A percentile compares a stretch with the other conserved stretches of the same genome.
These are phyloP conservation scores for Sabuloglossum arenarium DNA, from an alignment of 495 filamentous ascomycete genomes.

Conservation along the genomic window DNA sequence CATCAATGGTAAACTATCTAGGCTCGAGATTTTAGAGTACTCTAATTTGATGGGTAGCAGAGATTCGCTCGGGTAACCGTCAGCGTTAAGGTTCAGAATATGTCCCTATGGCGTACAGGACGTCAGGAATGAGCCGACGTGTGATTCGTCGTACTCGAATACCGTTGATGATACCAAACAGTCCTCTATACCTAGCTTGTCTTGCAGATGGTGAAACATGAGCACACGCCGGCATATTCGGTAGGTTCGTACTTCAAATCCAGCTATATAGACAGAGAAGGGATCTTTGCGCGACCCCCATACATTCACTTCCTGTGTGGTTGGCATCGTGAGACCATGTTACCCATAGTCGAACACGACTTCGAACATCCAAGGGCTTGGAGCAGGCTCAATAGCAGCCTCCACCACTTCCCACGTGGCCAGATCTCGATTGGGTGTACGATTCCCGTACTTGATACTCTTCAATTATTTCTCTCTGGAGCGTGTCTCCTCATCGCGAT, in stretches of 20 bases:
- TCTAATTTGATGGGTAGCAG: background rate
- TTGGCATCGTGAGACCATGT: slow-evolving; percentile 8
- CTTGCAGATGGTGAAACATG: slow-evolving; percentile 18
- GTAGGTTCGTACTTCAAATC: slow-evolving; percentile 17
- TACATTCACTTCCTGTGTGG: background rate
- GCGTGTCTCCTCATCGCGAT: background rate
- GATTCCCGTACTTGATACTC: slow-evolving; percentile 14
- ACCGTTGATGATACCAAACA: background rate
- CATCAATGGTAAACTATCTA: background rate
- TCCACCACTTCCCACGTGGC: background rate
- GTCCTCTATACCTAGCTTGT: slow-evolving; percentile 5
- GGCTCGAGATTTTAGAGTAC: background rate
- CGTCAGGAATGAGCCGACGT: background rate
- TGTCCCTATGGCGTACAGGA: background rate
- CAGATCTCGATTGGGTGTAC: background rate
- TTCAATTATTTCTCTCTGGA: slow-evolving; percentile 12
- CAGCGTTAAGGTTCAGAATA: background rate
- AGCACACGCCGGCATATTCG: slow-evolving; percentile 17
- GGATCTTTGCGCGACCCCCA: slow-evolving; percentile 15
- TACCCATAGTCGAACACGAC: slow-evolving; percentile 22
- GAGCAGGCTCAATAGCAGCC: background rate
- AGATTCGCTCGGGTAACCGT: background rate
- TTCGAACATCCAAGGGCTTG: slow-evolving; percentile 16
- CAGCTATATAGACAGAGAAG: slow-evolving; percentile 12
- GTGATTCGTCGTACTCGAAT: background rate